Evolutionary conservation across 2,329 filamentous ascomycete species (phyloP), one percentile per base, ranked within the genome.

Genomic region (Pleomassaria siparia): DNA sequence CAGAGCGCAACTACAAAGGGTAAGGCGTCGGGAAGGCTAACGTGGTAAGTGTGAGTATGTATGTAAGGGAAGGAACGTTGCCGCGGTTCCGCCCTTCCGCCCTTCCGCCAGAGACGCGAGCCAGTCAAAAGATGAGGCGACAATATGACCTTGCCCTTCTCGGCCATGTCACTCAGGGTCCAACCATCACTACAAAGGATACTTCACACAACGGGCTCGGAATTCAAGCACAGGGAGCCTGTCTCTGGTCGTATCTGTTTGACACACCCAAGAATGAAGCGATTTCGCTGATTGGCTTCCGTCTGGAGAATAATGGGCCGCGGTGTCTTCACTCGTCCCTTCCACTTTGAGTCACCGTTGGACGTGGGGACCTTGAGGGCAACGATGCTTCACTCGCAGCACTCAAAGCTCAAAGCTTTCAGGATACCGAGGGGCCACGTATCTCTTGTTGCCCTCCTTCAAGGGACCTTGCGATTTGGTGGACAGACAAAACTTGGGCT

Each of bases 251-350:
- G 58, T 48, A 46, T 54, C 53, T 49, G 54, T 60, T 59, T 63
- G 60, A 67, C 60, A 66, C 62, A 54, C 55, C 54, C 59, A 52
- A 58, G 45, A 58, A 53, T 61, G 56, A 66, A 63, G 63, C 66
- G 54, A 44, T 35, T 16, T 29, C 50, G 46, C 30, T 52, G 54
- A 67, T 67, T 67, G 63, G 63, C 30, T 51, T 33, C 50, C 44
- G 56, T 53, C 50, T 53, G 48, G 50, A 40, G 44, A 52, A 55
- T 44, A 55, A 52, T 56, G 59, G 59, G 53, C 44, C 33, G 20
- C 25, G 35, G 24, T 11, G 20, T 41, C 30, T 49, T 58, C 8
- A 21, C 54, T 63, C 55, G 60, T 54, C 48, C 55, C 54, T 58
- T 60, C 60, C 59, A 54, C 45, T 56, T 63, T 61, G 50, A 60